Evolutionary conservation across 2,329 filamentous ascomycete species (phyloP).

Genomic region (Cercospora nicotianae): DNA sequence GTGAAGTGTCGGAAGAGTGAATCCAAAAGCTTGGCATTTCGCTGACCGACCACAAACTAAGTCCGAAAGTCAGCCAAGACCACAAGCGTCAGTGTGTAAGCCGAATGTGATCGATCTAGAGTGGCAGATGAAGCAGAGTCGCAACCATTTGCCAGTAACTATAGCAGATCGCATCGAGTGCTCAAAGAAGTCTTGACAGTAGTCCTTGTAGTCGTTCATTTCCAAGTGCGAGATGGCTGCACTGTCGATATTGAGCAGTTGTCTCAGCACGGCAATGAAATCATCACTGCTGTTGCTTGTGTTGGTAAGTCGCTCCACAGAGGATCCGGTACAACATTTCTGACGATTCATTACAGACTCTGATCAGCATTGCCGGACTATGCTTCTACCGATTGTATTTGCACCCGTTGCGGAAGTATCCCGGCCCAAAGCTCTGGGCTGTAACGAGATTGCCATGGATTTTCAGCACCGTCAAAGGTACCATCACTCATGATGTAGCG

Average conservation of each 20-base stretch:
- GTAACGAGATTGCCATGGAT: slow-evolving; percentile 17
- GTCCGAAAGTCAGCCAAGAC: neutral
- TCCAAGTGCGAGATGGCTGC: neutral
- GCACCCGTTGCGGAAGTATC: slow-evolving; percentile 45
- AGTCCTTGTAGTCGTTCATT: neutral
- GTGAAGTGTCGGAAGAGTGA: neutral
- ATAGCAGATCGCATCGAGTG: neutral
- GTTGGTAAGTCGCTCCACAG: neutral
- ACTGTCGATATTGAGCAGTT: neutral
- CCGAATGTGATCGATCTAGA: neutral
- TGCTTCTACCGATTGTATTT: slow-evolving; percentile 44
- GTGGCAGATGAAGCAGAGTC: neutral
- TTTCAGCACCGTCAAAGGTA: neutral
- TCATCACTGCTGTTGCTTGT: neutral
- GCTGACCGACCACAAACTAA: neutral
- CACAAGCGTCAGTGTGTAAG: neutral
- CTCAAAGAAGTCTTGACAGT: neutral
- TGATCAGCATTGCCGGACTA: neutral
- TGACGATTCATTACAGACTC: neutral
- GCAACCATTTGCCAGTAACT: neutral
- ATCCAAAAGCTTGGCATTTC: neutral
- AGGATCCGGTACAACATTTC: neutral
- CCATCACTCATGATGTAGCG: neutral
- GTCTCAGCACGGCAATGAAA: neutral
- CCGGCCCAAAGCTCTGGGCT: slow-evolving; percentile 39